These are phyloP conservation scores for Thyridium curvatum DNA, from an alignment of 2,329 filamentous ascomycete genomes.

Conservation along the genomic window DNA sequence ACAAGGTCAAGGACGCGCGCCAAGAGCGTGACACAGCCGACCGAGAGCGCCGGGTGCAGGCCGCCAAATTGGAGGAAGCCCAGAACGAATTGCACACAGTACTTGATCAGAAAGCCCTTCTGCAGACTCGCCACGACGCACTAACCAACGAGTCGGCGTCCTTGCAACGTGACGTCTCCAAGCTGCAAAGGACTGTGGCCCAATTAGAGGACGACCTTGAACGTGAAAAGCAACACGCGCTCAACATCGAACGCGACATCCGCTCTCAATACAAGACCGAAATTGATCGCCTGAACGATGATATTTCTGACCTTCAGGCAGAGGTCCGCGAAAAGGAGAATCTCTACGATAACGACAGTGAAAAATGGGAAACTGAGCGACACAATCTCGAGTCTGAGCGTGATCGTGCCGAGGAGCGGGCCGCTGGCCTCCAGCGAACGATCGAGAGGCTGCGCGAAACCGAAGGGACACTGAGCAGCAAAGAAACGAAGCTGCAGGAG, in stretches of 20 bases:
- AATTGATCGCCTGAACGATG: slow-evolving; percentile 45
- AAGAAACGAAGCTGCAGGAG: slow-evolving; percentile 61
- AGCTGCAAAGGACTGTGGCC: slow-evolving; percentile 36
- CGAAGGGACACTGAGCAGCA: slow-evolving; percentile 60
- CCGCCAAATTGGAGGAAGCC: slow-evolving; percentile 45
- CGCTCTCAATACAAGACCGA: slow-evolving; percentile 47
- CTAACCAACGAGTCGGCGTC: slow-evolving; percentile 58
- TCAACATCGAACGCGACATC: slow-evolving; percentile 56
- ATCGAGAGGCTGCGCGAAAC: slow-evolving; percentile 64
- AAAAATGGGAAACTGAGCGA: slow-evolving; percentile 65
- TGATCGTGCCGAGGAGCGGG: slow-evolving; percentile 61
- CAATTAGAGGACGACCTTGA: slow-evolving; percentile 42
- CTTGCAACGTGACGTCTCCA: slow-evolving; percentile 58
- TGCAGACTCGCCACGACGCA: slow-evolving; percentile 64
- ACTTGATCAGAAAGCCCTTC: slow-evolving; percentile 58
- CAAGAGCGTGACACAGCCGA: slow-evolving; percentile 34
- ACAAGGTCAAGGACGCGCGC: slow-evolving; percentile 34
- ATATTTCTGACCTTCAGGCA: slow-evolving; percentile 57
- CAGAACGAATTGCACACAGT: slow-evolving; percentile 54
- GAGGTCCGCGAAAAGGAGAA: slow-evolving; percentile 65
- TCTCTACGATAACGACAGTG: slow-evolving; percentile 63
- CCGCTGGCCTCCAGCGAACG: slow-evolving; percentile 60
- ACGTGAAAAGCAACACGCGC: slow-evolving; percentile 49
- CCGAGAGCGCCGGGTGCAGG: slow-evolving; percentile 29
- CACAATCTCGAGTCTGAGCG: slow-evolving; percentile 60